A percentile compares a stretch with the other conserved stretches of the same genome.
Conservation (phyloP, 495 filamentous ascomycete species). For the Pseudevernia furfuracea region DNA sequence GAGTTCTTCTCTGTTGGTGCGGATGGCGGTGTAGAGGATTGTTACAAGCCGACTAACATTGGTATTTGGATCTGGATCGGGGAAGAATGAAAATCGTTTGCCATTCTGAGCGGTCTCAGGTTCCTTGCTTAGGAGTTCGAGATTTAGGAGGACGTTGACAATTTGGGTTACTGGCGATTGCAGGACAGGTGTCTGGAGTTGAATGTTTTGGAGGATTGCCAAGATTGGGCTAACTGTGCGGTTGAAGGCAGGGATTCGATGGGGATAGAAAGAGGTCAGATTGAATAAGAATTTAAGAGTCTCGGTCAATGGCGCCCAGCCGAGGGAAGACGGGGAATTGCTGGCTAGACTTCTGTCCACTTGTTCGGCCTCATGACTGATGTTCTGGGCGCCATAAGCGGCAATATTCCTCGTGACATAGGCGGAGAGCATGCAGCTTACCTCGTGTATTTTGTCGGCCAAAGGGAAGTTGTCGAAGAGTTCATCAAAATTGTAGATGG, state of each 20-base stretch:
- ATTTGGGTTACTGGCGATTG: constrained; percentile 55
- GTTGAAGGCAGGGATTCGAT: constrained; percentile 52
- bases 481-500: constrained; percentile 56
- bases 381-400: constrained; percentile 42
- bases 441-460: constrained; percentile 58
- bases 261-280: constrained; percentile 61
- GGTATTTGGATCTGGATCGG: constrained; percentile 50
- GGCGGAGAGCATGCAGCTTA: constrained; percentile 26
- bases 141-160: constrained; percentile 72
- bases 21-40: constrained; percentile 61
- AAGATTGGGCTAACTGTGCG: constrained; percentile 63
- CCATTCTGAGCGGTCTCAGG: constrained; percentile 31
- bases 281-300: constrained; percentile 88
- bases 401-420: neutral
- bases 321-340: constrained; percentile 38
- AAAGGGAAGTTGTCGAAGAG: constrained; percentile 65
- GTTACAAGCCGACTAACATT: constrained; percentile 63
- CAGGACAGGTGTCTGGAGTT: constrained; percentile 50
- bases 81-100: constrained; percentile 53
- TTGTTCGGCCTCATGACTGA: constrained; percentile 54
- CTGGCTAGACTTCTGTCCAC: constrained; percentile 16
- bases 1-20: constrained; percentile 50
- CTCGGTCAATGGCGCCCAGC: constrained; percentile 60
- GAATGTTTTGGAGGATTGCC: constrained; percentile 55
- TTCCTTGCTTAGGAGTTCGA: constrained; percentile 50